phyloP scores from a whole-genome alignment of 2,329 filamentous ascomycete species.

The Periconia digitata region DNA sequence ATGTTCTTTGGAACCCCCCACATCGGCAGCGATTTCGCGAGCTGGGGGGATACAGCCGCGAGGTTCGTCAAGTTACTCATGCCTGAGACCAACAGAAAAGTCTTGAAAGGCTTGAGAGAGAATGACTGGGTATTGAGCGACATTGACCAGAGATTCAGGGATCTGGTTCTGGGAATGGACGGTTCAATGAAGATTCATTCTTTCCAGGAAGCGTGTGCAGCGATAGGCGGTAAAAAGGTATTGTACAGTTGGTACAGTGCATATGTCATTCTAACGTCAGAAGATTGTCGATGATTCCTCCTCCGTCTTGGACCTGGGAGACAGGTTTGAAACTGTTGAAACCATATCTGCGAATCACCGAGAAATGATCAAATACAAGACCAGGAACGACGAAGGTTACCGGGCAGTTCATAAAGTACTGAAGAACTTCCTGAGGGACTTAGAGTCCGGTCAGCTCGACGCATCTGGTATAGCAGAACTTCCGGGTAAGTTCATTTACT shows the following conservation, averaged over 20 bases:
- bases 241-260: slow-evolving; percentile 1
- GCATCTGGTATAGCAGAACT: not conserved
- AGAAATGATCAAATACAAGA: slow-evolving; percentile 40
- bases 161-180: slow-evolving; percentile 19
- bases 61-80: slow-evolving; percentile 37
- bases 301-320: slow-evolving; percentile 42
- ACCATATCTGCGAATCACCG: slow-evolving; percentile 47
- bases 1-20: slow-evolving; percentile 49
- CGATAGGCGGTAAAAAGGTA: slow-evolving; percentile 40
- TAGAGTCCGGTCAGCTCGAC: slow-evolving; percentile 4
- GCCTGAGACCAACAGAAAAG: slow-evolving; percentile 39
- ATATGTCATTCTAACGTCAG: slow-evolving; percentile 12
- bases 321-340: slow-evolving; percentile 40
- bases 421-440: slow-evolving; percentile 21
- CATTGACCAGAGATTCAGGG: slow-evolving; percentile 41
- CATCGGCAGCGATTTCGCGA: slow-evolving; percentile 34
- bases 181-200: slow-evolving; percentile 40
- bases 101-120: slow-evolving; percentile 33
- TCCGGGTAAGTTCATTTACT: no score
- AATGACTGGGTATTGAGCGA: slow-evolving; percentile 42
- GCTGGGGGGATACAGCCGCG: slow-evolving; percentile 38
- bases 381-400: slow-evolving; percentile 34
- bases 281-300: slow-evolving; percentile 45
- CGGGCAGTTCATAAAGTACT: slow-evolving; percentile 31
- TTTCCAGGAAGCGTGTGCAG: slow-evolving; percentile 33